Evolutionary conservation across 768 basidiomycete genomes (phyloP).

Genomic region (Amanita muscaria): DNA sequence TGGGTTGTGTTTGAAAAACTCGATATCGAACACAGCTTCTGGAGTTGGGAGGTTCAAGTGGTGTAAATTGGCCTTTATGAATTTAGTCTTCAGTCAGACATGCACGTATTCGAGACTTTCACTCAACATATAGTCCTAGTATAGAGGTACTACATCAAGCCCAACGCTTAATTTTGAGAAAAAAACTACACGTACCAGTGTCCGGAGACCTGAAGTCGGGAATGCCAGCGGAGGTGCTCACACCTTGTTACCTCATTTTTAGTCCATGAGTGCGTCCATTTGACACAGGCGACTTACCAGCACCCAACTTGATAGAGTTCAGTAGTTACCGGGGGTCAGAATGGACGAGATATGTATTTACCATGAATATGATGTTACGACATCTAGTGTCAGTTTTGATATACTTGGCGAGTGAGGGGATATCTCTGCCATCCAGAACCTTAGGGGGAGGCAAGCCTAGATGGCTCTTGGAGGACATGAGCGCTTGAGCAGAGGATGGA

Average conservation of each 20-base stretch:
- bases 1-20: conserved; percentile 74
- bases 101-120: background rate
- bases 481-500: too few relatives aligned
- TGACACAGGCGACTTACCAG: conserved; percentile 36
- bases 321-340: background rate
- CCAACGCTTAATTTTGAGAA: background rate
- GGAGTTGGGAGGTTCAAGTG: conserved; percentile 80
- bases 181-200: conserved; percentile 43
- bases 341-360: conserved; percentile 22
- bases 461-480: too few relatives aligned
- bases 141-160: background rate
- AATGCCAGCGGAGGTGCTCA: conserved; percentile 75
- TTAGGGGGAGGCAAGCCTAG: background rate
- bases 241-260: too few relatives aligned
- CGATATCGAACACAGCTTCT: conserved; percentile 92
- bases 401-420: conserved; percentile 49
- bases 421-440: conserved; percentile 17
- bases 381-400: conserved; percentile 63
- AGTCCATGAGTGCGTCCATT: too few relatives aligned
- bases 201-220: conserved; percentile 86
- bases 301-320: conserved; percentile 43
- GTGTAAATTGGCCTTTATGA: conserved; percentile 62
- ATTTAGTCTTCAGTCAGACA: background rate
- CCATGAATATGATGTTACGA: conserved; percentile 68
- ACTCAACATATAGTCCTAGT: conserved; percentile 45